These are phyloP conservation scores for Phytophthora megakarya DNA, from an alignment of 352 stramenopile genomes.

Conservation along the genomic window DNA sequence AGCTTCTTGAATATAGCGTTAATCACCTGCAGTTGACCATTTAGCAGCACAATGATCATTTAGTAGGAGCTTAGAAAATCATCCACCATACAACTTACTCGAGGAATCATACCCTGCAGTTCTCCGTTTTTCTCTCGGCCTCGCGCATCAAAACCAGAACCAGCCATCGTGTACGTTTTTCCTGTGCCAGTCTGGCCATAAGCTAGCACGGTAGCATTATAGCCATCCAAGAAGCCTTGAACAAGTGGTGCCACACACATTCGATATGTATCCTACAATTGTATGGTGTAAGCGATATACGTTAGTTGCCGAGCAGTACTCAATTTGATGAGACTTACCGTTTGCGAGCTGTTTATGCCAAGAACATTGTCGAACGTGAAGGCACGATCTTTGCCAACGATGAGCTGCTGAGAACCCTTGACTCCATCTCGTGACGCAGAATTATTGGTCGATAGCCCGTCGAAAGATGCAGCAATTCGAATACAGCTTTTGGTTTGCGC, in stretches of 20 bases:
- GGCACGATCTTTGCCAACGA: slow-evolving; percentile 81
- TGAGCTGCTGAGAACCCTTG: slow-evolving; percentile 59
- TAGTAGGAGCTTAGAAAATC: neutral
- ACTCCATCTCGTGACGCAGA: slow-evolving; percentile 12
- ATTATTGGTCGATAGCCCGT: slow-evolving; percentile 44
- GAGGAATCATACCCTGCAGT: slow-evolving; percentile 85
- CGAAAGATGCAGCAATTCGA: slow-evolving; percentile 55
- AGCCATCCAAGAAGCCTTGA: slow-evolving; percentile 79
- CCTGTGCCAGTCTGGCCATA: slow-evolving; percentile 91
- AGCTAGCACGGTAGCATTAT: slow-evolving; percentile 84
- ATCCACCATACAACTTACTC: slow-evolving; percentile 41
- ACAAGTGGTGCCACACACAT: slow-evolving; percentile 72
- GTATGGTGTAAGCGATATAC: neutral
- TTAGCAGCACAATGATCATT: neutral
- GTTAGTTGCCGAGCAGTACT: neutral
- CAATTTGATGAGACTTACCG: slow-evolving; percentile 30
- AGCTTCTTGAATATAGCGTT: slow-evolving; percentile 78
- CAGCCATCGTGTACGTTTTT: slow-evolving; percentile 96
- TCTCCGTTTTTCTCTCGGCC: slow-evolving; percentile 64
- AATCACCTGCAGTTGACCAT: slow-evolving; percentile 43
- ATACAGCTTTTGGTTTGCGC: slow-evolving; percentile 82
- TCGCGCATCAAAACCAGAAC: slow-evolving; percentile 50
- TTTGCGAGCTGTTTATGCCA: slow-evolving; percentile 69
- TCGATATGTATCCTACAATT: slow-evolving; percentile 64
- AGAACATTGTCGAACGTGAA: slow-evolving; percentile 93